Conservation (phyloP, 2,329 filamentous ascomycete species). For the Fusarium abutilonis region DNA sequence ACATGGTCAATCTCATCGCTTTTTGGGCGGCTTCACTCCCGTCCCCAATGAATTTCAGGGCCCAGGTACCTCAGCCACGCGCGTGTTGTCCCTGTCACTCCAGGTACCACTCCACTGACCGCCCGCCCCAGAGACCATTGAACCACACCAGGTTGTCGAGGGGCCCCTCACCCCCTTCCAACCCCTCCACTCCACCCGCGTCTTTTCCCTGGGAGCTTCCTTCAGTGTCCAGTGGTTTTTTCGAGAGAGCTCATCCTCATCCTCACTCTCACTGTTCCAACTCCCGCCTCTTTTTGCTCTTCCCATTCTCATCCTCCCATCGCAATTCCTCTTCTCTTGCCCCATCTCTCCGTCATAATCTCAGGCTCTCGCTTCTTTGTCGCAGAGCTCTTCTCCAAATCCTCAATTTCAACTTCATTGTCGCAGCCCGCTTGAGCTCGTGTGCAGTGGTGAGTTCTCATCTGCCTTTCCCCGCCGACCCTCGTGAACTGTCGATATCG, state of each 20-base stretch:
- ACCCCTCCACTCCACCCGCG: slow-evolving; percentile 41
- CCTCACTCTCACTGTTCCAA: slow-evolving; percentile 38
- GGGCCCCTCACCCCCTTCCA: slow-evolving; percentile 28
- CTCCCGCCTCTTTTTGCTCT: slow-evolving; percentile 35
- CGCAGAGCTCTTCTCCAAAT: slow-evolving; percentile 28
- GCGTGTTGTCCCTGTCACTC: slow-evolving; percentile 19
- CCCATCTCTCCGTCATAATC: slow-evolving; percentile 39
- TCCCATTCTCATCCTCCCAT: slow-evolving; percentile 35
- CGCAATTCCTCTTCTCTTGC: slow-evolving; percentile 25
- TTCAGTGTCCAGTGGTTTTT: slow-evolving; percentile 41
- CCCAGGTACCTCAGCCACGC: slow-evolving; percentile 33
- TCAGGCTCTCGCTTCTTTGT: slow-evolving; percentile 19
- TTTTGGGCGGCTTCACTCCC: slow-evolving; percentile 28
- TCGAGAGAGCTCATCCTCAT: slow-evolving; percentile 36
- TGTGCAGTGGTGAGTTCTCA: slow-evolving; percentile 40
- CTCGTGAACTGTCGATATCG: slow-evolving; percentile 33
- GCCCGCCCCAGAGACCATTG: slow-evolving; percentile 23
- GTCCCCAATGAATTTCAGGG: slow-evolving; percentile 39
- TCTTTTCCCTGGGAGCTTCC: slow-evolving; percentile 47
- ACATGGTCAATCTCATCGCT: slow-evolving; percentile 41
- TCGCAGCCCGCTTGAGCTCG: slow-evolving; percentile 40
- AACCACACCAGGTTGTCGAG: slow-evolving; percentile 21
- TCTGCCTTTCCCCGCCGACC: slow-evolving; percentile 35
- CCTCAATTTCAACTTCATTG: slow-evolving; percentile 37
- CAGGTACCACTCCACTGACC: slow-evolving; percentile 36